Evolutionary conservation across 768 basidiomycete genomes (phyloP), one percentile per base, ranked within the genome.

Genomic region (Rhizopogon rudus): DNA sequence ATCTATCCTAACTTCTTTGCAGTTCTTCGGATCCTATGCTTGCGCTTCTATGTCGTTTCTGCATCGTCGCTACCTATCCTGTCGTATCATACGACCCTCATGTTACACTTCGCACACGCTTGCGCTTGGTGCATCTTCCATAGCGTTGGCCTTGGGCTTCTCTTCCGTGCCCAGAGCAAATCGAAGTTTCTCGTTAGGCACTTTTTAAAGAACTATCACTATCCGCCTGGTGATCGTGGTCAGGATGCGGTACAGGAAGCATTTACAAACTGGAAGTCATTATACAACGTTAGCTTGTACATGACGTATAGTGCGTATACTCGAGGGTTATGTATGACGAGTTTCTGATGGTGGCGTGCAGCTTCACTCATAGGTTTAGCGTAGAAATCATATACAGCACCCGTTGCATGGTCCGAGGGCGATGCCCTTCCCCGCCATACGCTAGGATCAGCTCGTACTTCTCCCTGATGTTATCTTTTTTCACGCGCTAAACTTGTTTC

Each of bases 161-260:
- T 96, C 16, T 77, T 99, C 40, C 83, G 83, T 20, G 90, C 87
- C 1, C 97, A 99, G 71, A 87, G 89, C 61, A 78, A 86, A 67
- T 81, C 73, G 68, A 95, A 94, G 69, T 97, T 88, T 75, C 73
- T 98, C 40, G 97, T 98, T 28, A 75, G 93, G 60, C 97, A 99
- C 69, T 98, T 89, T 67, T 72, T 97, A 63, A 93, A 96, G 76
- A 85, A 98, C 65, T 99, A 98, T 65, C 85, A 93, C 63, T 98
- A 98, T 69, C 80, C 85, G 12, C 75, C 77, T 44, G 77, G 83
- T 55, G 85, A 89, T 53, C 81, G 79, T 14, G 83, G 81, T 5
- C 78, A 84, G 55, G 83, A 85, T 44, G 95, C 96, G 0, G 82
- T 94, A n/a, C 78, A 85, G 40, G 97, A 99, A 66, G 93, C 96